Evolutionary conservation across 179 eudicot species (phyloP).

Genomic region (Corrigiola litoralis): DNA sequence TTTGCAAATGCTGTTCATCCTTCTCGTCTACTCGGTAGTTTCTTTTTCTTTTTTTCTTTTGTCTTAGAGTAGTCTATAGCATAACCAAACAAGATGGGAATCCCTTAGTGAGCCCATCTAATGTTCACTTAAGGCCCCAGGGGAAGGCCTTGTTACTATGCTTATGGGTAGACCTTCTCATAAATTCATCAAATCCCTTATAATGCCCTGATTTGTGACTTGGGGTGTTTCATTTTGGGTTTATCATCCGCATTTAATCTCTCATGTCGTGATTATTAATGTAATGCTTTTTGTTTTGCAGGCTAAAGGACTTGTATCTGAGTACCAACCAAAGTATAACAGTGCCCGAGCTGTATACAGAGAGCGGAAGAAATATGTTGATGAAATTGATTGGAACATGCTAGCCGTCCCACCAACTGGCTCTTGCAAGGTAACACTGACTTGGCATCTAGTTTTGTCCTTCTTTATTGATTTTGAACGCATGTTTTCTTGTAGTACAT

Average conservation of each 20-base stretch:
- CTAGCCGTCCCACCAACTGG: slow-evolving; percentile 94
- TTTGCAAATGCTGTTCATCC: too few species aligned
- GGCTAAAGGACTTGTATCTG: slow-evolving; percentile 97
- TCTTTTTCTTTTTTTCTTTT: too few species aligned
- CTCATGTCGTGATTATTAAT: not conserved
- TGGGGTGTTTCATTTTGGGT: not conserved
- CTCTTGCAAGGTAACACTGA: slow-evolving; percentile 56
- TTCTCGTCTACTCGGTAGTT: too few species aligned
- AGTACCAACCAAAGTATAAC: slow-evolving; percentile 87
- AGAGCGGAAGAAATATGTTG: slow-evolving; percentile 80
- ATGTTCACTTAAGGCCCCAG: too few species aligned
- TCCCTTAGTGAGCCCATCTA: too few species aligned
- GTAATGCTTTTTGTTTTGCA: slow-evolving; percentile 33
- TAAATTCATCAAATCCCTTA: too few species aligned
- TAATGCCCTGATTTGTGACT: not conserved
- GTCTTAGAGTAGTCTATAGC: too few species aligned
- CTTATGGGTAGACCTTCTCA: too few species aligned
- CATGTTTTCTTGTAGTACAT: not conserved
- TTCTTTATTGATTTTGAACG: not conserved
- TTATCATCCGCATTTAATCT: too few species aligned
- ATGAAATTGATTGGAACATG: slow-evolving; percentile 99
- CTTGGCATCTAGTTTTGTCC: slow-evolving; percentile 4
- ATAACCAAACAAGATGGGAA: too few species aligned
- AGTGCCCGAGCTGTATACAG: slow-evolving; percentile 98
- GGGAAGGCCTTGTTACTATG: too few species aligned